Evolutionary conservation across 2,329 filamentous ascomycete species (phyloP).

Genomic region (Neopestalotiopsis rosae): DNA sequence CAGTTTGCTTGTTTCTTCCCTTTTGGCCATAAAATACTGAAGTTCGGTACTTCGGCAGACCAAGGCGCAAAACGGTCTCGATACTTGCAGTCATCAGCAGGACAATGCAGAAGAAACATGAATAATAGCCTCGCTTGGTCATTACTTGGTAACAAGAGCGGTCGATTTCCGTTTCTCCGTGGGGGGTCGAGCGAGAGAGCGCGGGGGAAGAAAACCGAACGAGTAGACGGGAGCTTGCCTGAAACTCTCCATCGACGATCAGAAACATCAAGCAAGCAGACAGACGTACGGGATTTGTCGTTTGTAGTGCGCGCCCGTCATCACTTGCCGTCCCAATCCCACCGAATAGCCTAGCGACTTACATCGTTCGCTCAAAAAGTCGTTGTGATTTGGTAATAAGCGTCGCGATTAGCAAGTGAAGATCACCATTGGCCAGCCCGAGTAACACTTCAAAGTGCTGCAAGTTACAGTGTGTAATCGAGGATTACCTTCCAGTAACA

Average conservation of each 20-base stretch:
- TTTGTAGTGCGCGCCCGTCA: too few species aligned
- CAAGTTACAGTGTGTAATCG: too few species aligned
- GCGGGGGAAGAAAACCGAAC: too few species aligned
- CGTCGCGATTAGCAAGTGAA: not conserved
- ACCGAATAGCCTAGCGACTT: not conserved
- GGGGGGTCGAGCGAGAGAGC: too few species aligned
- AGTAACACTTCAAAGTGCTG: too few species aligned
- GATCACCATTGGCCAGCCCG: not conserved
- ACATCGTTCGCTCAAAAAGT: not conserved
- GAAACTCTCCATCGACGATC: not conserved
- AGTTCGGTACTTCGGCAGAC: not conserved
- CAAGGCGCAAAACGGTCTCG: not conserved
- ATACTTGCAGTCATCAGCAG: not conserved
- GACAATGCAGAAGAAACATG: not conserved
- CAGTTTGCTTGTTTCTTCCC: too few species aligned
- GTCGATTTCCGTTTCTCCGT: not conserved
- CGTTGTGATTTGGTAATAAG: slow-evolving; percentile 2
- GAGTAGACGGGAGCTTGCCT: not conserved
- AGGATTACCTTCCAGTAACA: too few species aligned
- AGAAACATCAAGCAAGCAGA: not conserved
- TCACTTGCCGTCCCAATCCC: not conserved
- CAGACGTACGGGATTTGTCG: too few species aligned
- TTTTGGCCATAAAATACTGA: too few species aligned
- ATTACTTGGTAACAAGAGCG: not conserved
- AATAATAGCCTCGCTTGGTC: not conserved